These are phyloP conservation scores for Brasilioporus rufonigricans DNA, from an alignment of 768 basidiomycete species.

Conservation along the genomic window DNA sequence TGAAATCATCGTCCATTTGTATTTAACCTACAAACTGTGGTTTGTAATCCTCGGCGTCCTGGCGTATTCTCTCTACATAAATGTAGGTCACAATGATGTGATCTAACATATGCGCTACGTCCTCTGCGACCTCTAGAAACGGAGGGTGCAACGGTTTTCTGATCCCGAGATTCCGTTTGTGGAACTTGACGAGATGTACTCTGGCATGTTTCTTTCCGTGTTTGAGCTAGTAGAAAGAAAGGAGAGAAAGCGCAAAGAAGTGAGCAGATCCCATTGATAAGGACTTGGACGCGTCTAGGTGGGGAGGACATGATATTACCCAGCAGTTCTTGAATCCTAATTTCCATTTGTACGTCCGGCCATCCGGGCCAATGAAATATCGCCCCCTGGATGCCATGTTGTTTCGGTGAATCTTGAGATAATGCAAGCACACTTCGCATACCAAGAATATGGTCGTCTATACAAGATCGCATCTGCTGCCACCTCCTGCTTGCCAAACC, in stretches of 20 bases:
- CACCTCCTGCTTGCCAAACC: conserved; percentile 23
- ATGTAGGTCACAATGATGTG: conserved; percentile 34
- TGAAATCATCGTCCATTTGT: no score
- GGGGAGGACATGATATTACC: conserved; percentile 17
- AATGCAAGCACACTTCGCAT: neutral
- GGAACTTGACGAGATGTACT: conserved; percentile 16
- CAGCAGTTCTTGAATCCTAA: conserved; percentile 18
- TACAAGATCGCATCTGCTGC: conserved; percentile 15
- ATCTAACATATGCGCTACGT: conserved; percentile 29
- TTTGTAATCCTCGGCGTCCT: neutral
- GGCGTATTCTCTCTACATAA: conserved; percentile 29
- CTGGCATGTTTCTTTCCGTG: conserved; percentile 10
- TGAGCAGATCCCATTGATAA: conserved; percentile 1
- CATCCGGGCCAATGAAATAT: conserved; percentile 30
- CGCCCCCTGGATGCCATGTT: conserved; percentile 19
- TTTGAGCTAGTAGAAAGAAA: conserved; percentile 12
- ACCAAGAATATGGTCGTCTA: conserved; percentile 11
- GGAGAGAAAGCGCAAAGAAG: neutral
- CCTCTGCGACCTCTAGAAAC: conserved; percentile 27
- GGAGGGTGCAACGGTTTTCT: conserved; percentile 18
- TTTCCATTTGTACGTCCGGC: conserved; percentile 33
- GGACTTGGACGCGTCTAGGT: neutral
- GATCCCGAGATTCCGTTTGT: conserved; percentile 17
- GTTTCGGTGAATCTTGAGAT: neutral
- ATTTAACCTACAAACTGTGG: neutral